phyloP scores from a whole-genome alignment of 2,329 filamentous ascomycete species.

The Hymenoscyphus occultus region DNA sequence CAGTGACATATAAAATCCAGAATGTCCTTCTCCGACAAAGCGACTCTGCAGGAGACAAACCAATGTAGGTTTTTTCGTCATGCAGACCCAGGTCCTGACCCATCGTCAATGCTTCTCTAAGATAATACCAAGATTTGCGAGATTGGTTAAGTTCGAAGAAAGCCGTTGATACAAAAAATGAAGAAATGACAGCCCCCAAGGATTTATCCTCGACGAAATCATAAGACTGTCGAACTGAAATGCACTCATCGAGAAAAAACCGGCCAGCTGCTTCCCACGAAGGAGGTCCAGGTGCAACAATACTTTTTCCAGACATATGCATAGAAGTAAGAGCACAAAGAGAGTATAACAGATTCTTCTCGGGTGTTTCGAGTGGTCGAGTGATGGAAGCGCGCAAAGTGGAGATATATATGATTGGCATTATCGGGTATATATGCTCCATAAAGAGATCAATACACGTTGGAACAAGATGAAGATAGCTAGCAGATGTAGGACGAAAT shows the following conservation, averaged over 20 bases:
- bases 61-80: slow-evolving; percentile 53
- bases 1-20: slow-evolving; percentile 62
- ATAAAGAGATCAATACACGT: slow-evolving; percentile 61
- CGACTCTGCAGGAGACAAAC: slow-evolving; percentile 47
- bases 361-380: slow-evolving; percentile 39
- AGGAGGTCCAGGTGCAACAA: slow-evolving; percentile 39
- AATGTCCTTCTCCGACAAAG: slow-evolving; percentile 56
- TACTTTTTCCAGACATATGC: slow-evolving; percentile 47
- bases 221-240: slow-evolving; percentile 52
- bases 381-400: slow-evolving; percentile 49
- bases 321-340: slow-evolving; percentile 55
- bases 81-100: slow-evolving; percentile 58
- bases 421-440: slow-evolving; percentile 60
- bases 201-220: slow-evolving; percentile 57
- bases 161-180: slow-evolving; percentile 58
- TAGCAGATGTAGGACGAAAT: slow-evolving; percentile 45
- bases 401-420: slow-evolving; percentile 59
- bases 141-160: slow-evolving; percentile 61
- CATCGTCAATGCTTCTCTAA: slow-evolving; percentile 59
- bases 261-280: slow-evolving; percentile 51
- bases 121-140: slow-evolving; percentile 57
- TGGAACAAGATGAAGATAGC: slow-evolving; percentile 48
- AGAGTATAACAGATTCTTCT: slow-evolving; percentile 50
- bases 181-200: slow-evolving; percentile 56
- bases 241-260: slow-evolving; percentile 56